Evolutionary conservation across 352 stramenopile species (phyloP), one percentile per base, ranked within the genome.

Genomic region (Phytophthora palmivora): DNA sequence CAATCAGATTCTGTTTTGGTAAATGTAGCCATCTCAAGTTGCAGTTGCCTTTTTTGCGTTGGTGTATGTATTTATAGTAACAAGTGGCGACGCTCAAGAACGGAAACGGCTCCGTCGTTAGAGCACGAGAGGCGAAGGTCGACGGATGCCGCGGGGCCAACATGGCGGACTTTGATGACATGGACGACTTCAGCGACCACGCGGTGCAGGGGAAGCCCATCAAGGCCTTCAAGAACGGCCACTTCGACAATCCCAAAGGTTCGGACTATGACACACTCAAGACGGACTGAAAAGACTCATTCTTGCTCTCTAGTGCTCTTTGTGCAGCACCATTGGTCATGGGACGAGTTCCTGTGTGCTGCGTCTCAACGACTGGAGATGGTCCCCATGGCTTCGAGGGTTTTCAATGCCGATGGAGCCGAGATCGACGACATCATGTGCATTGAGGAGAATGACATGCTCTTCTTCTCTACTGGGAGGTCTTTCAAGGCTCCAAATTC

Each of bases 401-500:
- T 95, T 26, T 96, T 95, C 61, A 96, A 96, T 55, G 81, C 84
- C 3, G 86, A 96, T 42, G 86, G 87, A 38, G 84, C 87, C 15
- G 87, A 95, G 60, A 90, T 96, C 51, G 84, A 93, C 55, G 88
- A 96, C 69, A 88, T 94, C 63, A 96, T 95, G 88, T 91, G 86
- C 74, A 95, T 96, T 28, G 88, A 96, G 51, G 88, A 96, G 61
- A 89, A 92, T 60, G 88, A 95, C 71, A 94, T 95, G 70, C 79
- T 95, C 28, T 96, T 96, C 67, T 90, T 96, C 64, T 95, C 86
- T 3, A 88, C 84, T 1, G 85, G 84, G 0, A 78, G 71, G 16
- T 88, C 87, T 12, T 96, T 94, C 53, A 90, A 92, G 28, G 70
- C 87, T 9, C 88, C 88, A 12, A 76, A 70, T 26, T 83, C 78